Base-by-base conservation (phyloP, 1,284 basidiomycete genomes). In the Apiotrichum siamense region DNA sequence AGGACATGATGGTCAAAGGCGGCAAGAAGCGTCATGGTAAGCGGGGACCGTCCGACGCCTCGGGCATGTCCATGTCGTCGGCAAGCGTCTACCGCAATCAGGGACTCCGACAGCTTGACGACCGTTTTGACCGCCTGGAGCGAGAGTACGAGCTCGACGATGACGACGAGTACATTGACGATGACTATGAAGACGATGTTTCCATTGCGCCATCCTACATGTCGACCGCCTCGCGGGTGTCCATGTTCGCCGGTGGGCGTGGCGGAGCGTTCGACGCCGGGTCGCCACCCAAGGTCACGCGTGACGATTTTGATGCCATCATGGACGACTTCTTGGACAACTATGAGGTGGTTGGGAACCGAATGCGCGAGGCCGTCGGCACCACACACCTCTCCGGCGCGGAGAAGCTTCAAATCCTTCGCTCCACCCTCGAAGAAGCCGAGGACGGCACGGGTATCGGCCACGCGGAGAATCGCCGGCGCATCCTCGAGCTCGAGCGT, bases 21-120 rank as follows among this genome's bases (percentile, higher is more conserved):
- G 84, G 83, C 26, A 87, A 86, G 77, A 80, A 81, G 62, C 78
- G 84, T 61, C 78, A 87, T 61, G 87, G 71, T 38, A 72, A 85
- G 66, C 83, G 83, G 9, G 78, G 82, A 1, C 88, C 86, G 38
- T 68, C 65, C 46, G 85, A 90, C 60, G 88, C 87, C 3, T 89
- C 88, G 20, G 89, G 88, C 12, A 93, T 92, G 77, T 89, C 86
- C 68, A 97, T 99, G 94, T 94, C 87, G 66, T 92, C 88, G 62
- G 93, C 90, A 3, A 90, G 90, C 23, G 92, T 98, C 87, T 89
- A 84, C 75, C 81, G 96, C 36, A 98, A 91, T 64, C 83, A 92
- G 62, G 85, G 89, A 0, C 75, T 98, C 31, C 83, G 87, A 40
- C 85, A 84, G 6, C 79, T 99, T 25, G 96, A 99, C 66, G 90